These are phyloP conservation scores for Fremontodendron californicum DNA, from an alignment of 345 rosid species.

Conservation along the genomic window DNA sequence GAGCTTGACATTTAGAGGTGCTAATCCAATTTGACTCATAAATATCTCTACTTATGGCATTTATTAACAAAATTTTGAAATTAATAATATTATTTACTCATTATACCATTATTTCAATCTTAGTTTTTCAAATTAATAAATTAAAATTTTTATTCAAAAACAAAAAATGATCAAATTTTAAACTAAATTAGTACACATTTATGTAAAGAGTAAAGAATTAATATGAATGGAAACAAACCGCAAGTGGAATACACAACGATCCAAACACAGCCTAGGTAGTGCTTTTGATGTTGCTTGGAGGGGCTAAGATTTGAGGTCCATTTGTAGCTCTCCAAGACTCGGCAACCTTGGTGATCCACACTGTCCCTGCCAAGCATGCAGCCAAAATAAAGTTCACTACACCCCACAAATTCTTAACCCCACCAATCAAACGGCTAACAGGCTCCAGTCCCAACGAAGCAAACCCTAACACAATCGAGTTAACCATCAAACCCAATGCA, in stretches of 20 bases:
- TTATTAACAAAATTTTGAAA: no score
- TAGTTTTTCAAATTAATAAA: no score
- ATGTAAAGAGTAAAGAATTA: background rate
- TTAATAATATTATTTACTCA: no score
- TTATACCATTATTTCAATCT: no score
- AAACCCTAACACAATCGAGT: constrained; percentile 62
- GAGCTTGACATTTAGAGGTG: no score
- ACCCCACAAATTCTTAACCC: constrained; percentile 61
- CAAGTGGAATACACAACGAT: background rate
- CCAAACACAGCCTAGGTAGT: background rate
- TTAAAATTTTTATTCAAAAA: no score
- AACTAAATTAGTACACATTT: constrained; percentile 20
- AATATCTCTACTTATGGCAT: no score
- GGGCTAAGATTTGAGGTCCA: constrained; percentile 19
- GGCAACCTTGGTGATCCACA: constrained; percentile 57
- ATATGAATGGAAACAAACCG: constrained; percentile 35
- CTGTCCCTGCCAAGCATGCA: constrained; percentile 46
- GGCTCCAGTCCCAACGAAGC: constrained; percentile 53
- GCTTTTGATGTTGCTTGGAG: constrained; percentile 27
- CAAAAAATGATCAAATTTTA: no score
- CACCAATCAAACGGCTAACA: constrained; percentile 10
- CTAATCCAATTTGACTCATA: no score
- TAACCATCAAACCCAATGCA: background rate
- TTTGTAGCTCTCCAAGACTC: constrained; percentile 26
- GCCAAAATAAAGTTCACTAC: constrained; percentile 62